Evolutionary conservation across 208 protist species (phyloP).

Genomic region (Trypanosoma congolense): DNA sequence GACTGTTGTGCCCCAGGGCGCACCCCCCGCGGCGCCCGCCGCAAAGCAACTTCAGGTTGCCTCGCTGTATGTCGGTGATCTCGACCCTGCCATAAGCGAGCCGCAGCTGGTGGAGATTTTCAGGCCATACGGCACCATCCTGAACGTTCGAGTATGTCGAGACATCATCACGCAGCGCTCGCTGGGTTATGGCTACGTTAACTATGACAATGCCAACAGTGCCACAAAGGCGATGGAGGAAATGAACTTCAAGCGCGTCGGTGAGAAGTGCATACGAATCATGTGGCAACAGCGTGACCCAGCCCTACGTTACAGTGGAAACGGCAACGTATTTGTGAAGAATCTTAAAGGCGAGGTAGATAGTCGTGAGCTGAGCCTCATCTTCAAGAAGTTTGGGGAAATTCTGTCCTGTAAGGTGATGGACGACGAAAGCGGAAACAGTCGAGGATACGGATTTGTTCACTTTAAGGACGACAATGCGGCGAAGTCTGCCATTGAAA

Average conservation of each 20-base stretch:
- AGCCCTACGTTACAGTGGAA: constrained; percentile 94
- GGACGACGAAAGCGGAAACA: constrained; percentile 87
- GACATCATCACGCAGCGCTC: constrained; percentile 97
- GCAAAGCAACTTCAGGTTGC: constrained; percentile 87
- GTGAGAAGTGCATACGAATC: constrained; percentile 94
- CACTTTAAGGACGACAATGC: constrained; percentile 97
- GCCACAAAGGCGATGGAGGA: constrained; percentile 97
- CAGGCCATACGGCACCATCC: constrained; percentile 95
- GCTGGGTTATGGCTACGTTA: constrained; percentile 99
- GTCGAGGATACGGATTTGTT: constrained; percentile 98
- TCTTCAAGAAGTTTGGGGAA: constrained; percentile 96
- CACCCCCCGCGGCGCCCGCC: constrained; percentile 7
- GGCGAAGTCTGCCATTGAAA: constrained; percentile 93
- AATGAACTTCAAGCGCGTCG: constrained; percentile 96
- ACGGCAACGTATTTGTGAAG: constrained; percentile 99
- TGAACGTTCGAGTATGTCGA: constrained; percentile 98
- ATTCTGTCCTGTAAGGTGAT: constrained; percentile 99
- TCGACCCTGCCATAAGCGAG: constrained; percentile 92
- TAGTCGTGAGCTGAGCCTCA: constrained; percentile 96
- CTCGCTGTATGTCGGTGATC: constrained; percentile 98
- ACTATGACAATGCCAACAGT: constrained; percentile 95
- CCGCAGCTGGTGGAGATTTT: constrained; percentile 97
- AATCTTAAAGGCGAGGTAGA: constrained; percentile 95
- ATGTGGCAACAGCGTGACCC: constrained; percentile 99
- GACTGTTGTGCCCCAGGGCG: neutral